A percentile compares a stretch with the other conserved stretches of the same genome.
phyloP scores from a whole-genome alignment of 1,284 basidiomycete species.

The Puccinia novopanici region DNA sequence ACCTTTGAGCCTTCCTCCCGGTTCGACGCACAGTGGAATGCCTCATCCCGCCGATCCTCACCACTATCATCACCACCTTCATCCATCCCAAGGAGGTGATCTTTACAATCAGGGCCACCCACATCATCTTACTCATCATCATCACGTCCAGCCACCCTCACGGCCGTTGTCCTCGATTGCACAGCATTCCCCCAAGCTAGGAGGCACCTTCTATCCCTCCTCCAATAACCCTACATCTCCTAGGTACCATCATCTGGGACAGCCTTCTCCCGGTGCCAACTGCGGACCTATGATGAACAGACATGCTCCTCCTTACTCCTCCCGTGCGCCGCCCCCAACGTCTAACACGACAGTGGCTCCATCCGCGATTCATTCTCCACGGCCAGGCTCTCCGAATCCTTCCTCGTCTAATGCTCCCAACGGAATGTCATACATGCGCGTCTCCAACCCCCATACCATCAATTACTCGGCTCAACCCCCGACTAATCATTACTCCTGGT shows the following conservation, averaged over 20 bases:
- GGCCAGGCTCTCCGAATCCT: slow-evolving; percentile 25
- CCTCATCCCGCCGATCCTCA: slow-evolving; percentile 38
- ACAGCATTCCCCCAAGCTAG: slow-evolving; percentile 18
- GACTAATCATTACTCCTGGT: slow-evolving; percentile 32
- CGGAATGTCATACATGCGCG: slow-evolving; percentile 36
- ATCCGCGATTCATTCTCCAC: slow-evolving; percentile 14
- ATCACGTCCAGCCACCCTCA: slow-evolving; percentile 21
- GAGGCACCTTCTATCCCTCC: slow-evolving; percentile 27
- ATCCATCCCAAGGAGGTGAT: slow-evolving; percentile 30
- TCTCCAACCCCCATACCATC: slow-evolving; percentile 22
- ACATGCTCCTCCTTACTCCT: slow-evolving; percentile 19
- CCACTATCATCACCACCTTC: slow-evolving; percentile 40
- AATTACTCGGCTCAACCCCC: slow-evolving; percentile 17
- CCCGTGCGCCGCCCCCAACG: background rate
- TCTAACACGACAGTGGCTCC: slow-evolving; percentile 14
- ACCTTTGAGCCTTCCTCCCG: slow-evolving; percentile 9
- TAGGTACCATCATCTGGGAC: slow-evolving; percentile 40
- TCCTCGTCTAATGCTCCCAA: background rate
- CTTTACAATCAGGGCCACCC: slow-evolving; percentile 26
- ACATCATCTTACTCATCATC: slow-evolving; percentile 38
- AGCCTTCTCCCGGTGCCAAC: background rate
- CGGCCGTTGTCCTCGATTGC: slow-evolving; percentile 28
- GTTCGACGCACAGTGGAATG: slow-evolving; percentile 8
- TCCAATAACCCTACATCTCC: slow-evolving; percentile 35
- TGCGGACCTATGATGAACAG: slow-evolving; percentile 7